Evolutionary conservation across 352 stramenopile genomes (phyloP), one percentile per base, ranked within the genome.

Genomic region (Globisporangium orthogonon): DNA sequence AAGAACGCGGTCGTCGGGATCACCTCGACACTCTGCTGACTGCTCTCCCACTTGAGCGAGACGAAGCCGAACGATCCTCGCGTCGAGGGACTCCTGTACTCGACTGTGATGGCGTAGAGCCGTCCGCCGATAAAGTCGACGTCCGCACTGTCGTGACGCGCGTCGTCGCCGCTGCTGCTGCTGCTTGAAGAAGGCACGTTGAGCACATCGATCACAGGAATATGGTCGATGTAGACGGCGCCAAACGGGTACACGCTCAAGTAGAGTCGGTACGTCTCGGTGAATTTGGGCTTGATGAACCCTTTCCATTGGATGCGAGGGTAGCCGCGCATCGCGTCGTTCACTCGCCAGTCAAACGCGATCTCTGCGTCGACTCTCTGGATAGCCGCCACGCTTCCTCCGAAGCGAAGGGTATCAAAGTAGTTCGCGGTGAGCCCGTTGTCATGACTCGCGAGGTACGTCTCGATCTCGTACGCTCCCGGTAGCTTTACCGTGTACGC

Each of bases 391-490:
- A 39, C 30, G 39, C 51, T 54, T 9, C 60, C 44, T 44, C 43
- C 63, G 58, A 54, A 69, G 23, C 54, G 55, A 7, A 51, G 65
- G 30, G 63, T 62, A 1, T 62, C 46, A 43, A 73, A 86, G 49
- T 85, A 85, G 44, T 70, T 67, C 2, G 62, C 70, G 4, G 57
- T 54, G 3, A 86, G 56, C 0, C 72, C 74, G 28, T 51, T 57
- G 11, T 58, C 40, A 14, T 56, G 56, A 28, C 61, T 63, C 33
- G 70, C 66, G 5, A 87, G 61, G 33, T 63, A 29, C 7, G 65
- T 82, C 54, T 86, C 62, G 40, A 82, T 71, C 50, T 88, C 67
- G 56, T 83, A 86, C 2, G 60, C 9, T 0, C 76, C 72, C 30
- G 66, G 55, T 28, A 69, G 53, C 7, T 56, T 54, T 17, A 70